These are phyloP conservation scores for Verruconis gallopava DNA, from an alignment of 2,329 filamentous ascomycete species.

Conservation along the genomic window DNA sequence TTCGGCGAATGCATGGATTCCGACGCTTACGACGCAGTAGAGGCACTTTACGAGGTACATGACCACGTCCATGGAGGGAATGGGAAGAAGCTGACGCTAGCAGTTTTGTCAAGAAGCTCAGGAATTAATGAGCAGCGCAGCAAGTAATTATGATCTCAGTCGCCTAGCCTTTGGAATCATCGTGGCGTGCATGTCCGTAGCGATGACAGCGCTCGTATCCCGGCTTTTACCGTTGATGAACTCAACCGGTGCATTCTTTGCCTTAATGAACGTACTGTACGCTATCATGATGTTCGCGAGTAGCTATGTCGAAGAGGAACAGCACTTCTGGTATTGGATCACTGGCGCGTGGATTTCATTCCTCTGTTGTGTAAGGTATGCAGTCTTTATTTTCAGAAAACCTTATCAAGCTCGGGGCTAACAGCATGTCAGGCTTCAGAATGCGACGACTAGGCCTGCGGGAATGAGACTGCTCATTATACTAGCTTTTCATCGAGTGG, in stretches of 20 bases:
- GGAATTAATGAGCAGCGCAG: slow-evolving; percentile 70
- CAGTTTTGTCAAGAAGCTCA: slow-evolving; percentile 62
- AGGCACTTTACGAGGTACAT: neutral
- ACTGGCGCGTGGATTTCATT: slow-evolving; percentile 53
- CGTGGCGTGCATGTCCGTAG: slow-evolving; percentile 24
- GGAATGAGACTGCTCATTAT: slow-evolving; percentile 24
- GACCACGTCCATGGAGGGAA: neutral
- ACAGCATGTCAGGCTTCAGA: neutral
- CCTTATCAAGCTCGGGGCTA: neutral
- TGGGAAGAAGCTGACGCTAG: neutral
- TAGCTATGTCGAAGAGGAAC: slow-evolving; percentile 96
- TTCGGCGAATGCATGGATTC: neutral
- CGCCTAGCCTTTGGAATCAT: slow-evolving; percentile 43
- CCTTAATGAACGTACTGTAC: slow-evolving; percentile 39
- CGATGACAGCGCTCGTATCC: slow-evolving; percentile 15
- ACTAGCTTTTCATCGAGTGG: slow-evolving; percentile 50
- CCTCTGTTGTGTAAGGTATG: slow-evolving; percentile 30
- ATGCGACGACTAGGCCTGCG: neutral
- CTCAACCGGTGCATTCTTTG: slow-evolving; percentile 31
- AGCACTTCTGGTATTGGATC: slow-evolving; percentile 97
- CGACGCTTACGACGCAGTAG: neutral
- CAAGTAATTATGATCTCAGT: slow-evolving; percentile 76
- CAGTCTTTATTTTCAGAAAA: neutral
- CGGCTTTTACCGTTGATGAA: slow-evolving; percentile 33
- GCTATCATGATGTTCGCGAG: slow-evolving; percentile 92